Evolutionary conservation across 768 basidiomycete genomes (phyloP).

Genomic region (Collybiopsis luxurians): DNA sequence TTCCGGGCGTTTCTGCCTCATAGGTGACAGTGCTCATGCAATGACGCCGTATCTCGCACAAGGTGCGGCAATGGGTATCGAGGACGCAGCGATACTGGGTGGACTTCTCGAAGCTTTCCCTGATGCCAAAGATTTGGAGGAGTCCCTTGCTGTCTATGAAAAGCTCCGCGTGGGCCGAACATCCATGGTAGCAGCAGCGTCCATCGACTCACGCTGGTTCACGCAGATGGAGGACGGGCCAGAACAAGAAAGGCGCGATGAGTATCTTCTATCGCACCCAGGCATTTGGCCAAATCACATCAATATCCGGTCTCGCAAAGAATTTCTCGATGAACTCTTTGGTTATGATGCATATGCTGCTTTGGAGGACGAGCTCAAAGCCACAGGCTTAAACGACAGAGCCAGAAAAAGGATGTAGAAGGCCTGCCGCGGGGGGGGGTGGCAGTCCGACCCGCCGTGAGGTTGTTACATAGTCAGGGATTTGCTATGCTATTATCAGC

Average conservation of each 20-base stretch:
- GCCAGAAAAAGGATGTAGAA: too few relatives aligned
- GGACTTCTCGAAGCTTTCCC: constrained; percentile 9
- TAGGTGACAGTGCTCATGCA: constrained; percentile 18
- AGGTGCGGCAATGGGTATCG: constrained; percentile 25
- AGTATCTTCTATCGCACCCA: background rate
- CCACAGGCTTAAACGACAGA: too few relatives aligned
- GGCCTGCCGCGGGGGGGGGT: too few relatives aligned
- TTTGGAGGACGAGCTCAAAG: too few relatives aligned
- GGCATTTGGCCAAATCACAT: background rate
- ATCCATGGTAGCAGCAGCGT: background rate
- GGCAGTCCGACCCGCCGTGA: too few relatives aligned
- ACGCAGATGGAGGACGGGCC: background rate
- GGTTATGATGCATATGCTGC: constrained; percentile 16
- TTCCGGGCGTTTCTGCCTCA: constrained; percentile 18
- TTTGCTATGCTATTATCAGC: too few relatives aligned
- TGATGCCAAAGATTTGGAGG: background rate
- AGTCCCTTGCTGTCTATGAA: background rate
- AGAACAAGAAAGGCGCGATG: background rate
- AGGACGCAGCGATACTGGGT: constrained; percentile 16
- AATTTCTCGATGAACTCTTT: constrained; percentile 14
- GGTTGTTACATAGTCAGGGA: too few relatives aligned
- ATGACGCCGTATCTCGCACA: constrained; percentile 24
- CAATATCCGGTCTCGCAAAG: constrained; percentile 4
- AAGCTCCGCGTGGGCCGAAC: background rate
- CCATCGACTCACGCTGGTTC: background rate